phyloP scores from a whole-genome alignment of 441 rosid species.

The Theobroma grandiflorum region DNA sequence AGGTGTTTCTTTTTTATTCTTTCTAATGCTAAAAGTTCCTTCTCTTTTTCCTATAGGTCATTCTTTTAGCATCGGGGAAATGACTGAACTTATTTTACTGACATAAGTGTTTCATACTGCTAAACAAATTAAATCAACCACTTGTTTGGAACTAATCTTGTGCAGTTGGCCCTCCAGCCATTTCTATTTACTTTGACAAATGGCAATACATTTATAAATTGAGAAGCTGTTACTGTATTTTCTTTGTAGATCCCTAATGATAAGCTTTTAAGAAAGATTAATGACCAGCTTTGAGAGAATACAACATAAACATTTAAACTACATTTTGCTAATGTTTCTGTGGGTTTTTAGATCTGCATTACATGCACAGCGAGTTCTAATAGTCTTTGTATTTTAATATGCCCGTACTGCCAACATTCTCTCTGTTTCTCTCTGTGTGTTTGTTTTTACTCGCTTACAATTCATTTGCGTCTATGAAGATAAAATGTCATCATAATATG shows the following conservation, averaged over 20 bases:
- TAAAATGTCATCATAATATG: background rate
- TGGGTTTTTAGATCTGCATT: background rate
- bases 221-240: background rate
- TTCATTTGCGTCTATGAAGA: background rate
- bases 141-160: background rate
- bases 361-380: too few species aligned
- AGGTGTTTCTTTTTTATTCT: background rate
- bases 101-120: background rate
- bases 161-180: background rate
- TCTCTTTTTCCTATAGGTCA: background rate
- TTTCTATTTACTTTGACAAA: background rate
- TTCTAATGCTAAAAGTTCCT: background rate
- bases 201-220: background rate
- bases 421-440: background rate
- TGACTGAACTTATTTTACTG: background rate
- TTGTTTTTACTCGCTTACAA: background rate
- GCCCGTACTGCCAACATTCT: background rate
- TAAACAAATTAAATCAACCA: background rate
- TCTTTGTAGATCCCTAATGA: background rate
- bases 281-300: background rate
- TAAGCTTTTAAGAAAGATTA: background rate
- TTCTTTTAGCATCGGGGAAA: background rate
- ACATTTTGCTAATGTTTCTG: background rate
- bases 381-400: background rate
- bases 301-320: slow-evolving; percentile 5